These are phyloP conservation scores for Ophiostoma pallidulum DNA, from an alignment of 2,329 filamentous ascomycete genomes.

Conservation along the genomic window DNA sequence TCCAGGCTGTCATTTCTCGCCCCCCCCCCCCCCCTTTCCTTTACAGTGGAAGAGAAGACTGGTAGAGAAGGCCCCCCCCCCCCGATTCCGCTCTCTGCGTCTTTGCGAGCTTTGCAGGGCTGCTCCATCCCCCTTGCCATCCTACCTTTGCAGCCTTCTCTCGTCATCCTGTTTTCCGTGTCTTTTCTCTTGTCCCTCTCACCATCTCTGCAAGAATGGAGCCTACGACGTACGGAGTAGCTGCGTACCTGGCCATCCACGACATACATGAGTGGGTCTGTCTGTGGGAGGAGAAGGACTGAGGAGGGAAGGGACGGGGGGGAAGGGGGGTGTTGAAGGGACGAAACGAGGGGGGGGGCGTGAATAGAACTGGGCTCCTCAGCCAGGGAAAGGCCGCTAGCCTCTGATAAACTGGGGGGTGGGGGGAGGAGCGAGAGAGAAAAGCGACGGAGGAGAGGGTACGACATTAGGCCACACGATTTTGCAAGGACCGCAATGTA, in stretches of 20 bases:
- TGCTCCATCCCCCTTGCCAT: neutral
- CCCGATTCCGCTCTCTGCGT: too few relatives aligned
- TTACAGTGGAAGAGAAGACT: too few relatives aligned
- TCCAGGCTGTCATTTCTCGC: neutral
- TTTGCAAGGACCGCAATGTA: slow-evolving; percentile 11
- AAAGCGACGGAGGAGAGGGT: too few relatives aligned
- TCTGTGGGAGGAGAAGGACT: neutral
- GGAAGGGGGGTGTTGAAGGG: slow-evolving; percentile 1
- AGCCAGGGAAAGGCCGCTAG: slow-evolving; percentile 1
- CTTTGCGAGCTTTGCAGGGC: too few relatives aligned
- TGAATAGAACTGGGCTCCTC: neutral
- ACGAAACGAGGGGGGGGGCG: neutral
- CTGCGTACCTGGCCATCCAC: slow-evolving; percentile 14
- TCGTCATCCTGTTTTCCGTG: neutral
- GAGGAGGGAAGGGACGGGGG: neutral
- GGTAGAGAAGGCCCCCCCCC: too few relatives aligned
- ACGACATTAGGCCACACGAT: slow-evolving; percentile 12
- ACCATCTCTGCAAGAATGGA: neutral
- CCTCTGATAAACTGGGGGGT: slow-evolving; percentile 2
- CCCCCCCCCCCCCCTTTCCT: neutral
- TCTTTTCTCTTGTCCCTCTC: slow-evolving; percentile 1
- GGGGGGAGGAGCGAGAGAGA: too few relatives aligned
- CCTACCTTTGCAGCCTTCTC: neutral
- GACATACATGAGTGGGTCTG: slow-evolving; percentile 11
- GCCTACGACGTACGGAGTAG: neutral